Conservation (phyloP, 345 rosid genomes). For the Lagerstroemia speciosa region DNA sequence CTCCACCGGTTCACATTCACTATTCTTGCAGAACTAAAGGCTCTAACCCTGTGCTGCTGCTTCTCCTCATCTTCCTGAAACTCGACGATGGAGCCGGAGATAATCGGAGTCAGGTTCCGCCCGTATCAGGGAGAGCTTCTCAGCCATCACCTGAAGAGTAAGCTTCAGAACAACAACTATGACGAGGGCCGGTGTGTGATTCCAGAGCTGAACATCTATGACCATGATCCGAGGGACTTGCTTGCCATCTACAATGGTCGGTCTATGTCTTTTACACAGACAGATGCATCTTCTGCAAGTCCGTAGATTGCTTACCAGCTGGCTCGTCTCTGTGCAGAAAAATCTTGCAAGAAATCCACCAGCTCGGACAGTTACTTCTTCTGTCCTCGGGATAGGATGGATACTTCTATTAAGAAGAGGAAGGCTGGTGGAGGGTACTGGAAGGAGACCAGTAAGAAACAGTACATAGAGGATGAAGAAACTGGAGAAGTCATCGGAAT, state of each 20-base stretch:
- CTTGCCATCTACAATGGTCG: slow-evolving; percentile 3
- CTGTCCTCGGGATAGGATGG: neutral
- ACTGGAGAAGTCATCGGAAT: neutral
- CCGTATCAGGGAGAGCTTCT: slow-evolving; percentile 1
- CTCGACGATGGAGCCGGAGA: neutral
- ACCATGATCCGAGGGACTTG: neutral
- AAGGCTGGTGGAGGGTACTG: slow-evolving; percentile 1
- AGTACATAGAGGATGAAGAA: neutral
- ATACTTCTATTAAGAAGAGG: neutral
- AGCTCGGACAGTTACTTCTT: neutral
- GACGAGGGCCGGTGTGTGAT: neutral
- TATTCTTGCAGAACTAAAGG: neutral
- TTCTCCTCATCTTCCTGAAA: neutral
- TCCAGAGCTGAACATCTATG: slow-evolving; percentile 7
- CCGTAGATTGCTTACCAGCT: neutral
- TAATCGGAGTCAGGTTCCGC: slow-evolving; percentile 8
- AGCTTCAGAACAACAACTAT: slow-evolving; percentile 1
- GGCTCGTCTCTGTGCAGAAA: neutral
- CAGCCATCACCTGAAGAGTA: neutral
- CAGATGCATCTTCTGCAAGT: neutral
- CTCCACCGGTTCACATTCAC: neutral
- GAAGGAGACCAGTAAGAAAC: slow-evolving; percentile 1
- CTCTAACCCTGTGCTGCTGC: neutral
- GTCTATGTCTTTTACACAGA: neutral
- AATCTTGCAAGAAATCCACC: neutral